These are phyloP conservation scores for Lathyrus sativus DNA, from an alignment of 306 rosid species.

Conservation along the genomic window DNA sequence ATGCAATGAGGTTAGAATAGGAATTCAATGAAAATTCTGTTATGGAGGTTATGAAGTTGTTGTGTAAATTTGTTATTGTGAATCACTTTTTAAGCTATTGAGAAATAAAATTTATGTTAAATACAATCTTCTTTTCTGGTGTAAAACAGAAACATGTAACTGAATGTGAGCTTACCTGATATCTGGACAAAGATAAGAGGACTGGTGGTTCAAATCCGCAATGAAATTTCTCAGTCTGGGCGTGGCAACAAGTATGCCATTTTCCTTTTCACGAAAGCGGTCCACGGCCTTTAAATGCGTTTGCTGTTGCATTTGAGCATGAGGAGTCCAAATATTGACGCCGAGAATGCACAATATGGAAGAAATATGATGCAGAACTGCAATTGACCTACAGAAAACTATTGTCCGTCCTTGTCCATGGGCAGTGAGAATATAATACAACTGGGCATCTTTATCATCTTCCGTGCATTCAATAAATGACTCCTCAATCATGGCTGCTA, in stretches of 20 bases:
- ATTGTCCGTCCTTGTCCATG: conserved; percentile 93
- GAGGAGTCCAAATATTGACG: conserved; percentile 71
- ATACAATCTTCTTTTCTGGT: conserved; percentile 33
- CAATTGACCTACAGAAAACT: conserved; percentile 86
- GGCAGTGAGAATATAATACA: conserved; percentile 81
- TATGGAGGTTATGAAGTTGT: too few species aligned
- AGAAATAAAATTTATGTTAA: conserved; percentile 29
- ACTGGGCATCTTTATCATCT: conserved; percentile 88
- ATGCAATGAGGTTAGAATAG: too few species aligned
- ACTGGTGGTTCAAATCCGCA: too few species aligned
- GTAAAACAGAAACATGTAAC: conserved; percentile 29
- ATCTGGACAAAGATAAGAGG: conserved; percentile 7
- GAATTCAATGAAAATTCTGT: too few species aligned
- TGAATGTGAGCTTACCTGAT: conserved; percentile 4
- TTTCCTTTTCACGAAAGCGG: conserved; percentile 74
- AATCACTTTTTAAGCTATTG: conserved; percentile 29
- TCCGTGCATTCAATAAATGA: conserved; percentile 94
- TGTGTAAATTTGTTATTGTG: too few species aligned
- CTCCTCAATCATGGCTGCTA: conserved; percentile 85
- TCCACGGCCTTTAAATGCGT: conserved; percentile 91
- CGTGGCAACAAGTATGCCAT: conserved; percentile 83
- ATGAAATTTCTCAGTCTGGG: too few species aligned
- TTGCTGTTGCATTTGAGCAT: conserved; percentile 91
- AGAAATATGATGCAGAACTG: conserved; percentile 86
- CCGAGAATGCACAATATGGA: conserved; percentile 82